Conservation (phyloP, 2,329 filamentous ascomycete species). For the Aspergillus sojae region DNA sequence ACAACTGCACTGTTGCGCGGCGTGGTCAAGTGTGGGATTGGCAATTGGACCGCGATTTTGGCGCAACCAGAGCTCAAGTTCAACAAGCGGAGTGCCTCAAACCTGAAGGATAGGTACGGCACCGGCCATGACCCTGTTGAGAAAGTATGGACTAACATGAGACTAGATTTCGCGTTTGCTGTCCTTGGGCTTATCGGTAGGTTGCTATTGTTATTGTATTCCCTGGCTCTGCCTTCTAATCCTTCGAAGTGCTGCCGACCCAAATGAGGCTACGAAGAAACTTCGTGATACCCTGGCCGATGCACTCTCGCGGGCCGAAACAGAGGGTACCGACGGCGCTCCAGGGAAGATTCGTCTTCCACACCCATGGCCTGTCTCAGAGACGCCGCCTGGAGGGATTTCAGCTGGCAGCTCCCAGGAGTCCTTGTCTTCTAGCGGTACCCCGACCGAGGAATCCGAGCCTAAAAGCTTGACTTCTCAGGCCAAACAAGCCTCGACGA, state of each 20-base stretch:
- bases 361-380: slow-evolving; percentile 24
- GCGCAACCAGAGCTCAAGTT: slow-evolving; percentile 60
- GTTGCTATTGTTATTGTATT: slow-evolving; percentile 6
- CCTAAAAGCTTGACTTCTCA: slow-evolving; percentile 14
- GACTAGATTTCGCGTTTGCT: slow-evolving; percentile 56
- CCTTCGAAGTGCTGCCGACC: slow-evolving; percentile 30
- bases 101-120: slow-evolving; percentile 62
- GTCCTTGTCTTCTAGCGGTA: slow-evolving; percentile 21
- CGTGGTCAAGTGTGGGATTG: slow-evolving; percentile 63
- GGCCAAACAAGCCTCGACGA: slow-evolving; percentile 22
- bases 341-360: slow-evolving; percentile 30
- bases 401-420: slow-evolving; percentile 20
- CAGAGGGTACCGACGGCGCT: slow-evolving; percentile 24
- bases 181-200: slow-evolving; percentile 51
- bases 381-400: slow-evolving; percentile 17
- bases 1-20: slow-evolving; percentile 60
- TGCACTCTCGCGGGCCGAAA: slow-evolving; percentile 35
- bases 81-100: slow-evolving; percentile 60
- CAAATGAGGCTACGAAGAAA: slow-evolving; percentile 40
- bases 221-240: background rate
- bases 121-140: background rate
- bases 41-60: slow-evolving; percentile 66
- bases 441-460: slow-evolving; percentile 21
- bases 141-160: slow-evolving; percentile 5
- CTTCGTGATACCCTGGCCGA: slow-evolving; percentile 41